Conservation (phyloP, 2,329 filamentous ascomycete species). For the Colletotrichum aenigma region DNA sequence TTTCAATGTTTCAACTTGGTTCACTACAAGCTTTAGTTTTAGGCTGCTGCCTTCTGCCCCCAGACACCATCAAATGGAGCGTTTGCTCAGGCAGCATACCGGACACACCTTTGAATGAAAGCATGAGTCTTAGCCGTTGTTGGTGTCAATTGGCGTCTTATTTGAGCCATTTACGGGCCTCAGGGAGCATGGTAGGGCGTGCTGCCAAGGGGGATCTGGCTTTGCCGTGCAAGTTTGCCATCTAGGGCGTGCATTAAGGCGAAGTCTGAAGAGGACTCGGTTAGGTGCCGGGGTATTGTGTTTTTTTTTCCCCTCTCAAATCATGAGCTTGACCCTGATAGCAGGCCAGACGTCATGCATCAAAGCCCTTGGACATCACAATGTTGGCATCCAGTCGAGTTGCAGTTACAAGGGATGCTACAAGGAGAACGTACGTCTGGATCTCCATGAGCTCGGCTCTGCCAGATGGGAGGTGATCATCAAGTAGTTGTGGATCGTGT, state of each 20-base stretch:
- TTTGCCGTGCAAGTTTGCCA: not conserved
- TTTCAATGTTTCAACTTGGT: not conserved
- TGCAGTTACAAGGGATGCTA: no score
- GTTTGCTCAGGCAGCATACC: not conserved
- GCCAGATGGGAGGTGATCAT: no score
- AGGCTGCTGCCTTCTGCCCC: not conserved
- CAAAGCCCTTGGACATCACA: no score
- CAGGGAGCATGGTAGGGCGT: not conserved
- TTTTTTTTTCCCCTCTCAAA: no score
- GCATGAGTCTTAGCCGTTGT: not conserved
- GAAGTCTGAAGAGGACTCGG: not conserved
- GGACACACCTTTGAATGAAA: not conserved
- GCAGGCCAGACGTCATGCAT: no score
- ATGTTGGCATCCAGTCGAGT: no score
- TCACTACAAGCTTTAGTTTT: not conserved
- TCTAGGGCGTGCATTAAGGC: not conserved
- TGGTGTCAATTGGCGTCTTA: not conserved
- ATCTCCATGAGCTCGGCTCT: no score
- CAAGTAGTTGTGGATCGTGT: no score
- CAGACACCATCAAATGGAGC: not conserved
- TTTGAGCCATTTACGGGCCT: not conserved
- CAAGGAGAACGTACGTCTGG: no score
- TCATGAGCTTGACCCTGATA: no score
- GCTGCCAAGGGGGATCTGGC: not conserved
- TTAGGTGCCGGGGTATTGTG: not conserved